Base-by-base conservation (phyloP, 169 alveolate genomes). In the Eimeria necatrix region DNA sequence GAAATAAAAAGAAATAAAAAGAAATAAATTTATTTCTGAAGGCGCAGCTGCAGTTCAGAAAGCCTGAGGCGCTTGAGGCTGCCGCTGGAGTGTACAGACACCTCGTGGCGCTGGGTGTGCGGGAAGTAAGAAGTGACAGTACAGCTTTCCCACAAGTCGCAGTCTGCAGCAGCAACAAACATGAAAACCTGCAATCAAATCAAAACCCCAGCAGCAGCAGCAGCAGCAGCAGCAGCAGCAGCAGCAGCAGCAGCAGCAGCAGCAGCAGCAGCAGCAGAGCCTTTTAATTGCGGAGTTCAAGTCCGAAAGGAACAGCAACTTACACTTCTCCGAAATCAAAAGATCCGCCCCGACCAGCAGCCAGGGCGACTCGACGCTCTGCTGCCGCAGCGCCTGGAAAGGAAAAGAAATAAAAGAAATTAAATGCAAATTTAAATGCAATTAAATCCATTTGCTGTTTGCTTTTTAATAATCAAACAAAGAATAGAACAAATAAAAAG, bases 351-450 rank as follows among this genome's bases (percentile, higher is more conserved):
- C 89, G 0, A 80, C 73, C 18, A 80, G 32, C n/a, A 80, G 64
- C 41, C 14, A 41, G 4, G 89, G 89, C 41, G 51, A 80, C 4
- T 80, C 89, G 16, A 10, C 32, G 64, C 89, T 18, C n/a, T 80
- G 89, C 49, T 80, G 73, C 41, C 89, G 70, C 73, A 80, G 22
- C 18, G n/a, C 89, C 89, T 80, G 73, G 0, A 9, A 22, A 14
- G 49, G 10, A 12, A 49, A 18, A 78, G 5, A 78, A 6, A 52
- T 22, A 3, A 49, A 49, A 52, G 12, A n/a, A 51, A 24, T 74
- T 22, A 68, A n/a, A 68, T 68, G 12, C n/a, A n/a, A 22, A n/a
- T 22, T 0, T 8, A 18, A 10, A 56, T 14, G 68, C 68, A 56
- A 18, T 14, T 14, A 56, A 10, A 56, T 56, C 22, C 68, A 56